Conservation (phyloP, 495 filamentous ascomycete species). For the Coniosporium apollinis region DNA sequence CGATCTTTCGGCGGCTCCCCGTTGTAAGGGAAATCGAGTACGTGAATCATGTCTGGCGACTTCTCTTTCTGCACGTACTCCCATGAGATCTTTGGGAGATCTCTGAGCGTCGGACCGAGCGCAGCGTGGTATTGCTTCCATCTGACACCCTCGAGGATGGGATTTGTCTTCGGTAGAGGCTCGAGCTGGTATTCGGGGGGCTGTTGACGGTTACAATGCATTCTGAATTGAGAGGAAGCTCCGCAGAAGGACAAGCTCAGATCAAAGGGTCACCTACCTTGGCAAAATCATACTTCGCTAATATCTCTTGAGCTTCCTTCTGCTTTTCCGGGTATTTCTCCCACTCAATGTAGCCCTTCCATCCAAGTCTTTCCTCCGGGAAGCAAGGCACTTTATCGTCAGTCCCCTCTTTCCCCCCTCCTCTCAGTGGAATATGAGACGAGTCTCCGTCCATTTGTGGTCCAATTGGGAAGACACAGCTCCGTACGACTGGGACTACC, state of each 20-base stretch:
- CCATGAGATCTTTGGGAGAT: conserved; percentile 40
- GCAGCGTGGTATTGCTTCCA: conserved; percentile 53
- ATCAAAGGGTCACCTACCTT: conserved; percentile 8
- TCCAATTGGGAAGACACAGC: no score
- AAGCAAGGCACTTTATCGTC: neutral
- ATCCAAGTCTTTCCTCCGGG: conserved; percentile 1
- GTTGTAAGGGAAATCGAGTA: conserved; percentile 56
- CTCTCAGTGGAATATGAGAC: no score
- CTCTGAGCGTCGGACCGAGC: conserved; percentile 31
- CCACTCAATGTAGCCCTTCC: conserved; percentile 44
- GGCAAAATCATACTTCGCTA: conserved; percentile 39
- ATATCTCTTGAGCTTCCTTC: conserved; percentile 35
- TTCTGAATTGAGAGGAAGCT: no score
- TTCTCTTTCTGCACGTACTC: conserved; percentile 41
- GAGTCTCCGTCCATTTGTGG: no score
- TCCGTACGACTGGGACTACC: no score
- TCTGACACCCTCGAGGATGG: conserved; percentile 41
- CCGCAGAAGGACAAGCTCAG: no score
- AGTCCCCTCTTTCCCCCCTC: no score
- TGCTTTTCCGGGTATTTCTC: conserved; percentile 52
- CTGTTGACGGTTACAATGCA: no score
- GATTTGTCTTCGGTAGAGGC: conserved; percentile 44
- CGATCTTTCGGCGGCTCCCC: conserved; percentile 41
- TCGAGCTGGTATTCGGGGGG: conserved; percentile 43
- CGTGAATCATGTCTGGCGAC: conserved; percentile 46